Percentiles rank a stretch among this genome's conserved stretches.
These are phyloP conservation scores for Leccinum fallax DNA, from an alignment of 1,284 basidiomycete genomes.

Conservation along the genomic window DNA sequence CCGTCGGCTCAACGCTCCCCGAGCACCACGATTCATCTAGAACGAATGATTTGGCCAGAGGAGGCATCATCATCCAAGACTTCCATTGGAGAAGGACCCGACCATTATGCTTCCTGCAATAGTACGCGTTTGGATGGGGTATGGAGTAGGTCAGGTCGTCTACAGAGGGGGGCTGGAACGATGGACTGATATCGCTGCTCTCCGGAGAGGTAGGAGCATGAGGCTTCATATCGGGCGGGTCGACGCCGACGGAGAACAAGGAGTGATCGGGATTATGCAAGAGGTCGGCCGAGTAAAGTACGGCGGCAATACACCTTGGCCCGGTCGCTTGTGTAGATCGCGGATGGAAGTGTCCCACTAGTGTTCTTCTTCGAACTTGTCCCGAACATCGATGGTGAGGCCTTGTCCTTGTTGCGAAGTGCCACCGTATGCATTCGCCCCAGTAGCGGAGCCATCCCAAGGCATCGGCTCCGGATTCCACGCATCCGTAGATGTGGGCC, in stretches of 20 bases:
- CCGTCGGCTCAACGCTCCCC: too few species aligned
- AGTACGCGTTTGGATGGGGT: constrained; percentile 79
- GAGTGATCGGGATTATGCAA: constrained; percentile 72
- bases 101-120: constrained; percentile 75
- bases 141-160: constrained; percentile 67
- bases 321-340: constrained; percentile 52
- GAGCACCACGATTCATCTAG: too few species aligned
- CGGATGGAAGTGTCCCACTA: constrained; percentile 66
- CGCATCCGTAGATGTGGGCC: constrained; percentile 17
- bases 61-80: constrained; percentile 58
- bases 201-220: constrained; percentile 21
- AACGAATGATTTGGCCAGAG: constrained; percentile 56
- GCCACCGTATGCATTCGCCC: constrained; percentile 21
- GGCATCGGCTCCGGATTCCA: constrained; percentile 26
- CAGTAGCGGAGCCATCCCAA: constrained; percentile 30
- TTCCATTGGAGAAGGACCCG: constrained; percentile 77
- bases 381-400: constrained; percentile 56
- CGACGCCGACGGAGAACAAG: constrained; percentile 61
- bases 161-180: constrained; percentile 33
- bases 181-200: constrained; percentile 21
- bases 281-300: constrained; percentile 60
- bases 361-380: constrained; percentile 54
- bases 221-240: constrained; percentile 37
- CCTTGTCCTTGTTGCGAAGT: constrained; percentile 28
- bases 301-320: constrained; percentile 67